phyloP scores from a whole-genome alignment of 2,329 filamentous ascomycete genomes.

The Aspergillus vadensis region DNA sequence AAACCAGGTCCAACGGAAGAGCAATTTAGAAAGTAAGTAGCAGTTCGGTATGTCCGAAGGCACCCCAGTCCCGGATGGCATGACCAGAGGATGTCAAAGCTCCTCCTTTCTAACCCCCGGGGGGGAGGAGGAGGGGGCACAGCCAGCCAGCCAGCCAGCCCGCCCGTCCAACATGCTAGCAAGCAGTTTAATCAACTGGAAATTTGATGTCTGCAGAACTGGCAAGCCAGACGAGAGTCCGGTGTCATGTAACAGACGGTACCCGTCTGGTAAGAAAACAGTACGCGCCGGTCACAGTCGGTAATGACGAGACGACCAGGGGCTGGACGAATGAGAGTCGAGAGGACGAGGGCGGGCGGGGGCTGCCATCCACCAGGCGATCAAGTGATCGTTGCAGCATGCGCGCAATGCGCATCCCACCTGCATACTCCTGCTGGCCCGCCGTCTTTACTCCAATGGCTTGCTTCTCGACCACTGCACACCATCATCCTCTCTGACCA shows the following conservation, averaged over 20 bases:
- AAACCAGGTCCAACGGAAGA: slow-evolving; percentile 4
- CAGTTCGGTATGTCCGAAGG: slow-evolving; percentile 16
- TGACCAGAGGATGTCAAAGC: slow-evolving; percentile 10
- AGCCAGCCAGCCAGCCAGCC: background rate
- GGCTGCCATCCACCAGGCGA: slow-evolving; percentile 40
- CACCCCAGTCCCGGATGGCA: slow-evolving; percentile 7
- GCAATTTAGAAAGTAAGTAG: slow-evolving; percentile 12
- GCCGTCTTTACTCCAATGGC: slow-evolving; percentile 23
- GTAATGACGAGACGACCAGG: slow-evolving; percentile 22
- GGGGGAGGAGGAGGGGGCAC: background rate
- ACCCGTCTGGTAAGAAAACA: slow-evolving; percentile 33
- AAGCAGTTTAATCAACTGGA: slow-evolving; percentile 6
- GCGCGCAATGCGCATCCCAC: slow-evolving; percentile 49
- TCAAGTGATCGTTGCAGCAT: slow-evolving; percentile 65
- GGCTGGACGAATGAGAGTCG: slow-evolving; percentile 19
- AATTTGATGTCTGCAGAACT: slow-evolving; percentile 10
- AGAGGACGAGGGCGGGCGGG: slow-evolving; percentile 10
- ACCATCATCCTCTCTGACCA: no score
- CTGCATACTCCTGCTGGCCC: slow-evolving; percentile 24
- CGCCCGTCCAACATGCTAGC: background rate
- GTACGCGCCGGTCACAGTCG: slow-evolving; percentile 28
- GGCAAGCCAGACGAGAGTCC: slow-evolving; percentile 7
- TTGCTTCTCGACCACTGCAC: slow-evolving; percentile 15
- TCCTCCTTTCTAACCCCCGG: background rate
- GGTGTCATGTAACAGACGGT: slow-evolving; percentile 29